Evolutionary conservation across 2,329 filamentous ascomycete species (phyloP).

Genomic region (Neocucurbitaria cava): DNA sequence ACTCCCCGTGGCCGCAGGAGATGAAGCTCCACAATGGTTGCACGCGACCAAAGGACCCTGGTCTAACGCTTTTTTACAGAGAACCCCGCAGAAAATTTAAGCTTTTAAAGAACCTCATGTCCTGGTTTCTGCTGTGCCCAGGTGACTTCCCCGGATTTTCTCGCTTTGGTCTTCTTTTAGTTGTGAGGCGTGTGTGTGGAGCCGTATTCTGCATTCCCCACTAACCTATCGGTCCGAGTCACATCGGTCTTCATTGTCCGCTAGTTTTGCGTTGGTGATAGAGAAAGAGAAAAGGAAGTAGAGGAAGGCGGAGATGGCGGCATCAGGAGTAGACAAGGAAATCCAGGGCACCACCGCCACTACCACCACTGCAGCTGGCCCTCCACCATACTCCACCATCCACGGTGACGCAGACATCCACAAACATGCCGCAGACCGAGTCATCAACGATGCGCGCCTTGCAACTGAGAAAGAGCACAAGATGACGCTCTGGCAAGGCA

Average conservation of each 20-base stretch:
- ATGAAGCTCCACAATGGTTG: constrained; percentile 20
- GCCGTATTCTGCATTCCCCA: background rate
- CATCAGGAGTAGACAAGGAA: constrained; percentile 37
- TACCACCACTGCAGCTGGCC: constrained; percentile 5
- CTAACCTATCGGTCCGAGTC: background rate
- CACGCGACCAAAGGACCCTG: constrained; percentile 27
- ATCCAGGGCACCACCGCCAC: constrained; percentile 25
- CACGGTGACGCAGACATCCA: constrained; percentile 27
- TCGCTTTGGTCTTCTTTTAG: constrained; percentile 4
- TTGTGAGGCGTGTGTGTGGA: constrained; percentile 4
- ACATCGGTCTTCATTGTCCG: background rate
- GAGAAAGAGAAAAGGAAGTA: background rate
- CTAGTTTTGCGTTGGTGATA: background rate
- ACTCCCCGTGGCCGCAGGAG: constrained; percentile 3
- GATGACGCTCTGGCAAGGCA: constrained; percentile 71
- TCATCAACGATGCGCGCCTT: constrained; percentile 52
- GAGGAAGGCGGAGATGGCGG: constrained; percentile 7
- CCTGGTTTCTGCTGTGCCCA: constrained; percentile 19
- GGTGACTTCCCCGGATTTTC: constrained; percentile 21
- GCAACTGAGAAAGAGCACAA: constrained; percentile 58
- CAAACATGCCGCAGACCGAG: constrained; percentile 36
- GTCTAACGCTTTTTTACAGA: constrained; percentile 14
- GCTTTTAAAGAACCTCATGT: constrained; percentile 26
- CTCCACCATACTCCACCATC: background rate
- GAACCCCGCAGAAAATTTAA: constrained; percentile 32